A percentile compares a stretch with the other conserved stretches of the same genome.
Conservation (phyloP, 495 filamentous ascomycete genomes). For the Daldinia grandis region DNA sequence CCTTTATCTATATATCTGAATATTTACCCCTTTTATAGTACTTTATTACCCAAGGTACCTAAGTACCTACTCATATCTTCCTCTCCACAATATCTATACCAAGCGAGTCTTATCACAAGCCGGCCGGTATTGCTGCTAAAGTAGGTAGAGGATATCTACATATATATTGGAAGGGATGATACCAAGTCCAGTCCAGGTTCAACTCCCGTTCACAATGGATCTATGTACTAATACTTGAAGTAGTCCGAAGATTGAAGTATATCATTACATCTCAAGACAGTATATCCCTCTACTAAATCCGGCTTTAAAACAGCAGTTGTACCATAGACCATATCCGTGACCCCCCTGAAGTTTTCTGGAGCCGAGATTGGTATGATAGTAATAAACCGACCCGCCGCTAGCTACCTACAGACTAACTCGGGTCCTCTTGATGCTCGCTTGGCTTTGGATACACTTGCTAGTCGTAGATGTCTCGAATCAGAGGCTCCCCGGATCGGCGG, state of each 20-base stretch:
- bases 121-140: too few relatives aligned
- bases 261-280: background rate
- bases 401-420: background rate
- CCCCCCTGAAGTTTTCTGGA: background rate
- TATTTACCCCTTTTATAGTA: too few relatives aligned
- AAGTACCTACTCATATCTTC: too few relatives aligned
- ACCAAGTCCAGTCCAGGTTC: too few relatives aligned
- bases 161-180: too few relatives aligned
- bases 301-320: background rate
- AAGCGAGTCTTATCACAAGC: too few relatives aligned
- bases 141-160: too few relatives aligned
- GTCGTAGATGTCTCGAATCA: slow-evolving; percentile 51
- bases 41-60: too few relatives aligned
- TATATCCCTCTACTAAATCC: background rate
- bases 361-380: background rate
- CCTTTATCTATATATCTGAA: too few relatives aligned
- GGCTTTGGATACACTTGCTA: slow-evolving; percentile 48
- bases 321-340: background rate
- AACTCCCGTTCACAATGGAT: too few relatives aligned
- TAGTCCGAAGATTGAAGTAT: background rate
- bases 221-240: background rate
- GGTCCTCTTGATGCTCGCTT: slow-evolving; percentile 24
- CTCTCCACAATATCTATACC: too few relatives aligned
- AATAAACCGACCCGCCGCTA: background rate
- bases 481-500: slow-evolving; percentile 33